Conservation (phyloP, 1,139 yeast genomes). For the Taiozyma onychis region DNA sequence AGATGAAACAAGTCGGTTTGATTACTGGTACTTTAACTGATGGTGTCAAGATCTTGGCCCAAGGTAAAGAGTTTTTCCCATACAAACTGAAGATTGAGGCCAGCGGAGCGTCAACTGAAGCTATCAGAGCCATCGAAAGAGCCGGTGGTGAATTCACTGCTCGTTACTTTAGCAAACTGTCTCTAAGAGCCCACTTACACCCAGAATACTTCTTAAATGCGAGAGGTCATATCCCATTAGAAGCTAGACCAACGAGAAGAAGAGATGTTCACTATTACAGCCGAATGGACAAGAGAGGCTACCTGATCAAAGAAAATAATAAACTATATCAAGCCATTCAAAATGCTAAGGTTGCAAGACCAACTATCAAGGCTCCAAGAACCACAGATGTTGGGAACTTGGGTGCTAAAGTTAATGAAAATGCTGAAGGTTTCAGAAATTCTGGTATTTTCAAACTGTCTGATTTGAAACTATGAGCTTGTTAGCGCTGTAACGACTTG, state of each 20-base stretch:
- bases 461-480: slow-evolving; percentile 15
- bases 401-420: slow-evolving; percentile 14
- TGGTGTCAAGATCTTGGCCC: slow-evolving; percentile 80
- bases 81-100: slow-evolving; percentile 74
- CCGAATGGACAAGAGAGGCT: slow-evolving; percentile 69
- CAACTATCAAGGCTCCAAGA: slow-evolving; percentile 17
- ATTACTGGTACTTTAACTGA: slow-evolving; percentile 66
- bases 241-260: slow-evolving; percentile 81
- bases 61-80: slow-evolving; percentile 50
- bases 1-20: slow-evolving; percentile 62
- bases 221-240: slow-evolving; percentile 76
- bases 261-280: slow-evolving; percentile 79
- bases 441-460: slow-evolving; percentile 20
- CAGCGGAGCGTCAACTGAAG: slow-evolving; percentile 68
- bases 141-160: slow-evolving; percentile 73
- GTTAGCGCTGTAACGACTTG: slow-evolving; percentile 1
- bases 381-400: slow-evolving; percentile 24
- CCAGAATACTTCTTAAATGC: slow-evolving; percentile 66
- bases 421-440: slow-evolving; percentile 17
- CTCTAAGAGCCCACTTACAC: slow-evolving; percentile 67
- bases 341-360: slow-evolving; percentile 19
- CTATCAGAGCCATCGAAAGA: slow-evolving; percentile 66
- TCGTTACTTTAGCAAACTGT: slow-evolving; percentile 58
- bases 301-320: slow-evolving; percentile 39
- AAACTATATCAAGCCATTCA: slow-evolving; percentile 26